phyloP scores from a whole-genome alignment of 495 filamentous ascomycete genomes.

The Penicillium nucicola region DNA sequence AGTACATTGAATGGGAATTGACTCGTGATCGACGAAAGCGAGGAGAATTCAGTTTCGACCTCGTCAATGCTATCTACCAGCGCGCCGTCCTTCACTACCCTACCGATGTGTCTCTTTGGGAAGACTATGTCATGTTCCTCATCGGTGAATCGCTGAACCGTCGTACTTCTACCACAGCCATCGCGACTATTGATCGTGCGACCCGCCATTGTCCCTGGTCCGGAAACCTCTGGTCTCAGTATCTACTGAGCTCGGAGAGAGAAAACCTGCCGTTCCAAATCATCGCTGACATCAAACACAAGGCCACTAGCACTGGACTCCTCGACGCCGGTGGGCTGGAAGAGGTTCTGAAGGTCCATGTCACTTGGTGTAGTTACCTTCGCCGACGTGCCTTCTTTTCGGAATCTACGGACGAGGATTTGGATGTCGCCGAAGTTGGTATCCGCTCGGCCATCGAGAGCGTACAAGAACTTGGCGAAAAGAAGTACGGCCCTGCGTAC shows the following conservation, averaged over 20 bases:
- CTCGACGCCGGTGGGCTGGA: slow-evolving; percentile 74
- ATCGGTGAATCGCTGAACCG: slow-evolving; percentile 43
- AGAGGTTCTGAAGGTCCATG: slow-evolving; percentile 82
- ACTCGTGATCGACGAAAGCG: slow-evolving; percentile 49
- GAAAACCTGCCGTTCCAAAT: slow-evolving; percentile 69
- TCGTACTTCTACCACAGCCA: slow-evolving; percentile 33
- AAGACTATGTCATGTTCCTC: slow-evolving; percentile 75
- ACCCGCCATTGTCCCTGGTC: slow-evolving; percentile 91
- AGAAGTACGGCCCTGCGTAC: slow-evolving; percentile 71
- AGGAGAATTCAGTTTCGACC: slow-evolving; percentile 53
- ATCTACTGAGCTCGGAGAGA: slow-evolving; percentile 77
- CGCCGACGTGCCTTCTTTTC: slow-evolving; percentile 76
- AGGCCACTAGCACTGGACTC: slow-evolving; percentile 76
- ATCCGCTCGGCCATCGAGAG: slow-evolving; percentile 81
- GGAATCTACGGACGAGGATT: slow-evolving; percentile 77
- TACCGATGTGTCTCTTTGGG: slow-evolving; percentile 70
- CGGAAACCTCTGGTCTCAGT: slow-evolving; percentile 84
- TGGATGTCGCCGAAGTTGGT: slow-evolving; percentile 89
- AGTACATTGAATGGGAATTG: slow-evolving; percentile 86
- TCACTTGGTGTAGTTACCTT: slow-evolving; percentile 89
- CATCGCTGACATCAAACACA: slow-evolving; percentile 87
- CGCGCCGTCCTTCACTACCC: slow-evolving; percentile 68
- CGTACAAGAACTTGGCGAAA: slow-evolving; percentile 71
- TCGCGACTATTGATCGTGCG: slow-evolving; percentile 65
- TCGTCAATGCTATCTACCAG: slow-evolving; percentile 74